Evolutionary conservation across 306 rosid genomes (phyloP).

Genomic region (Pyrus pyrifolia): DNA sequence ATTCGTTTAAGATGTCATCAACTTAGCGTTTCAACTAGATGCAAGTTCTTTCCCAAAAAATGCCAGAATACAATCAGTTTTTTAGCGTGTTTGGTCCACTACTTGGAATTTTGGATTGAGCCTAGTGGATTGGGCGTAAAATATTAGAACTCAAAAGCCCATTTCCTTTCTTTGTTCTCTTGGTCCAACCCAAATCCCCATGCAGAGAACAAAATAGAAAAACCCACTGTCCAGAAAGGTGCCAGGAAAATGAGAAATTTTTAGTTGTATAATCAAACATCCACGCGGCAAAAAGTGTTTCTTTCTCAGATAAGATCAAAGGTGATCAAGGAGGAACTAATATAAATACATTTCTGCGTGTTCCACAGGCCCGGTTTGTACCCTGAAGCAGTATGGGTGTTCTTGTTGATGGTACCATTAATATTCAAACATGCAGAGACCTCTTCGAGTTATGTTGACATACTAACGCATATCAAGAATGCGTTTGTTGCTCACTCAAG

Average conservation of each 20-base stretch:
- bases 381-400: no score
- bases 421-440: no score
- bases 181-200: background rate
- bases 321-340: no score
- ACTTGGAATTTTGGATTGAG: background rate
- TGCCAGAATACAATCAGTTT: background rate
- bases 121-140: background rate
- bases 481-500: background rate
- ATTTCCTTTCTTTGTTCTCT: background rate
- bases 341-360: no score
- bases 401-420: no score
- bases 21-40: no score
- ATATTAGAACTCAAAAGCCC: background rate
- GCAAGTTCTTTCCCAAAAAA: background rate
- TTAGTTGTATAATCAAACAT: no score
- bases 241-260: background rate
- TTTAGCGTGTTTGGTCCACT: background rate
- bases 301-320: no score
- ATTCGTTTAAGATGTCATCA: no score
- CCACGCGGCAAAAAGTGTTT: no score
- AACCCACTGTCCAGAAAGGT: background rate
- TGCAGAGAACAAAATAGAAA: background rate
- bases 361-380: no score
- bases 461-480: background rate
- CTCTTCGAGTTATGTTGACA: background rate